phyloP scores from a whole-genome alignment of 148 eudicot species.

The Salicornia ramosissima region DNA sequence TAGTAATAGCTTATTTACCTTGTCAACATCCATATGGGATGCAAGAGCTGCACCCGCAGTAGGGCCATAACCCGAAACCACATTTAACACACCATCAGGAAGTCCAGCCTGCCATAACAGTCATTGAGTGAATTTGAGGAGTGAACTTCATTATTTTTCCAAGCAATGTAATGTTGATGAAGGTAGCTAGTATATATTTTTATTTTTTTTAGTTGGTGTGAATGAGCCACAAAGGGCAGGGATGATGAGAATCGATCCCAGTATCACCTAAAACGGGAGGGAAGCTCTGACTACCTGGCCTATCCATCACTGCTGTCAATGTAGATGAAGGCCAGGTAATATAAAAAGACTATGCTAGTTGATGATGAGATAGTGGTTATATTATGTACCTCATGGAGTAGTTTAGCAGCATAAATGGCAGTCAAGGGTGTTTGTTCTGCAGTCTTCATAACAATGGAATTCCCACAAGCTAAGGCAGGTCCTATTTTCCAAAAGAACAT shows the following conservation, averaged over 20 bases:
- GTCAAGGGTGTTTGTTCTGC: slow-evolving; percentile 81
- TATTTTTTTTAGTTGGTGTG: too few species aligned
- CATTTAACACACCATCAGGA: slow-evolving; percentile 69
- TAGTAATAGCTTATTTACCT: slow-evolving; percentile 30
- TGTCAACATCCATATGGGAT: slow-evolving; percentile 80
- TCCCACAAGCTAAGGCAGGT: slow-evolving; percentile 79
- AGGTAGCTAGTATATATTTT: too few species aligned
- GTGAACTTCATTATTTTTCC: not conserved
- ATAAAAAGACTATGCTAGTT: too few species aligned
- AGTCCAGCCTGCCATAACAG: slow-evolving; percentile 63
- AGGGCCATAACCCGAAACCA: slow-evolving; percentile 68
- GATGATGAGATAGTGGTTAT: not conserved
- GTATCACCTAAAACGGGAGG: too few species aligned
- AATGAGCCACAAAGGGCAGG: too few species aligned
- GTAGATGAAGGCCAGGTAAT: too few species aligned
- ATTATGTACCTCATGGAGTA: slow-evolving; percentile 83
- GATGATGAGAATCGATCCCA: too few species aligned
- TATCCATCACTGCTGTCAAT: too few species aligned
- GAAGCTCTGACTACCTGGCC: too few species aligned
- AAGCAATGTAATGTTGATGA: not conserved
- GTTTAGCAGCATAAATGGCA: slow-evolving; percentile 55
- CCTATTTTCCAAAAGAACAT: slow-evolving; percentile 83
- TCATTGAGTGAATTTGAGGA: not conserved
- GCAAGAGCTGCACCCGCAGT: slow-evolving; percentile 77
- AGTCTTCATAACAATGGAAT: slow-evolving; percentile 64